Evolutionary conservation across 306 rosid species (phyloP).

Genomic region (Lathyrus aphaca): DNA sequence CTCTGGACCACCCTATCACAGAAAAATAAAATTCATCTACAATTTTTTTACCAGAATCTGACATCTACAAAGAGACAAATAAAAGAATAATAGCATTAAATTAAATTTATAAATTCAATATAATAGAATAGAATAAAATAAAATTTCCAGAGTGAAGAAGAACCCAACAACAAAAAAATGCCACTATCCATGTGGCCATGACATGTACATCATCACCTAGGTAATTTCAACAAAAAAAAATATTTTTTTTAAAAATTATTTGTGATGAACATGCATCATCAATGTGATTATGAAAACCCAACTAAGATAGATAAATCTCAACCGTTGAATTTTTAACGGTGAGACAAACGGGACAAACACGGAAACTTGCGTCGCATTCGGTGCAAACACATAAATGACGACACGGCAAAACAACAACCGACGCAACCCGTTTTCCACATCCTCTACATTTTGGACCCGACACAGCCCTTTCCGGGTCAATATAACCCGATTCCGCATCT

Average conservation of each 20-base stretch:
- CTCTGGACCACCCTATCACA: constrained; percentile 8
- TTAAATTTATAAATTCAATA: constrained; percentile 43
- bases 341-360: constrained; percentile 78
- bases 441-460: constrained; percentile 72
- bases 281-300: constrained; percentile 39
- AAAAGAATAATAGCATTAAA: constrained; percentile 61
- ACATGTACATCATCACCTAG: constrained; percentile 63
- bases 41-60: not conserved
- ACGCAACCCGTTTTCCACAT: constrained; percentile 67
- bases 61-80: constrained; percentile 39
- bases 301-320: constrained; percentile 65
- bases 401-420: constrained; percentile 83
- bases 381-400: constrained; percentile 79
- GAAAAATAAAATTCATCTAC: not conserved
- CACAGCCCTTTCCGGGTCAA: constrained; percentile 69
- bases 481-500: constrained; percentile 82
- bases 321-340: constrained; percentile 71
- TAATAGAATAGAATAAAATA: constrained; percentile 56
- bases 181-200: constrained; percentile 63
- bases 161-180: constrained; percentile 18
- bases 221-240: not conserved
- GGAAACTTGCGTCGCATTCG: constrained; percentile 65
- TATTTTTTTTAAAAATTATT: not conserved
- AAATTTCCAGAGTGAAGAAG: constrained; percentile 16
- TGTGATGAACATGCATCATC: constrained; percentile 33